Percentiles rank a stretch among this genome's conserved stretches.
phyloP scores from a whole-genome alignment of 768 basidiomycete species.

The Phylloporus arenicola region DNA sequence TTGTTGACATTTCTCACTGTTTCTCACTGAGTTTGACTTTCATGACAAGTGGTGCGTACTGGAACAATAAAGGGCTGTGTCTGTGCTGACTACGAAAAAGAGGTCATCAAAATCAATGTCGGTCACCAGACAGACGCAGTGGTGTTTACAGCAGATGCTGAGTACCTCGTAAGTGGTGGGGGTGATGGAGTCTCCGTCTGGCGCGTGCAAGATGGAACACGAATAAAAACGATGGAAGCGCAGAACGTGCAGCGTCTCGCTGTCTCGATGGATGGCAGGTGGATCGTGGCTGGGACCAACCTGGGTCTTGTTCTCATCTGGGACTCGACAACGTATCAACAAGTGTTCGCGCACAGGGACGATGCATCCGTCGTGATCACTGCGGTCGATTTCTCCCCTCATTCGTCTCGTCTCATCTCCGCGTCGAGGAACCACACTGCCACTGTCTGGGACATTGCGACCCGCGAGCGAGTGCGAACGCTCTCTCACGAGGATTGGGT shows the following conservation, averaged over 20 bases:
- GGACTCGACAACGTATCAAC: background rate
- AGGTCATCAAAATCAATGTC: background rate
- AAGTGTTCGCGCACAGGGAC: background rate
- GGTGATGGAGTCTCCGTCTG: background rate
- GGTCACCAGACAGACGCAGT: background rate
- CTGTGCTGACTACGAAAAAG: background rate
- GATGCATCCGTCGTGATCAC: background rate
- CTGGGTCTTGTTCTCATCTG: background rate
- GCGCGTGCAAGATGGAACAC: background rate
- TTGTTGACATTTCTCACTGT: background rate
- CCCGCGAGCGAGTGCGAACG: background rate
- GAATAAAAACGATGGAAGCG: background rate
- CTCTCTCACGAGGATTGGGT: background rate
- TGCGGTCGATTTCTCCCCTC: conserved; percentile 5
- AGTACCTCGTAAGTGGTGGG: background rate
- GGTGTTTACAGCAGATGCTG: background rate
- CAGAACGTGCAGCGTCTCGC: background rate
- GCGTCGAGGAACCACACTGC: background rate
- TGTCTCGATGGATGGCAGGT: background rate
- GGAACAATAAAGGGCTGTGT: background rate
- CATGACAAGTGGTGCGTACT: background rate
- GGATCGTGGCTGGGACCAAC: background rate
- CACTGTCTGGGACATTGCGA: background rate
- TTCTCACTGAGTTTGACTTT: background rate
- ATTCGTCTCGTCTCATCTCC: background rate